Percentiles rank a stretch among this genome's conserved stretches.
phyloP scores from a whole-genome alignment of 352 stramenopile genomes.

The Phytophthora pisi region DNA sequence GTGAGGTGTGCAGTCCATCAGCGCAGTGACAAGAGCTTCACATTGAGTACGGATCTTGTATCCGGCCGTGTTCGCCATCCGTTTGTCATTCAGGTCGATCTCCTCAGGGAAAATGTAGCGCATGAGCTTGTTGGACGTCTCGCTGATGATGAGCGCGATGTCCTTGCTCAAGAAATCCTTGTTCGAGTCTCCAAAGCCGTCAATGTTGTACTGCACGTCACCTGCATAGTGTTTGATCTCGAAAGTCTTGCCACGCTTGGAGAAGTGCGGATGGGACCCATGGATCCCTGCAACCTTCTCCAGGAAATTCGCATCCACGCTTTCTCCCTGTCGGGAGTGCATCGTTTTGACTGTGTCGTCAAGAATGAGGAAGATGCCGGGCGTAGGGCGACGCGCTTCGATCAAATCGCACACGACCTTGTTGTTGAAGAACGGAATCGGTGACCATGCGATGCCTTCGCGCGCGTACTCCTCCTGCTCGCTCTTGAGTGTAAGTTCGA shows the following conservation, averaged over 20 bases:
- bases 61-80: constrained; percentile 76
- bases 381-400: constrained; percentile 70
- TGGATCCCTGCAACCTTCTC: constrained; percentile 82
- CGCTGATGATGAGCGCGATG: constrained; percentile 78
- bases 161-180: constrained; percentile 87
- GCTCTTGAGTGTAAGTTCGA: constrained; percentile 89
- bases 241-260: constrained; percentile 86
- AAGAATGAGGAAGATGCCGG: constrained; percentile 85
- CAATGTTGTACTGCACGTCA: constrained; percentile 86
- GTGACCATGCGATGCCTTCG: constrained; percentile 92
- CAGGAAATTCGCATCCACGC: constrained; percentile 79
- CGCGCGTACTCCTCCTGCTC: constrained; percentile 96
- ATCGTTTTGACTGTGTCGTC: constrained; percentile 89
- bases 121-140: constrained; percentile 87
- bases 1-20: constrained; percentile 92
- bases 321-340: constrained; percentile 83
- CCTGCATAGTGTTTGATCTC: constrained; percentile 88
- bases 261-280: constrained; percentile 72
- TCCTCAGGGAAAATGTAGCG: constrained; percentile 87
- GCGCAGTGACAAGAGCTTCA: constrained; percentile 80
- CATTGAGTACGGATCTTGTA: constrained; percentile 90
- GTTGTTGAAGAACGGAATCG: constrained; percentile 95
- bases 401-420: constrained; percentile 90
- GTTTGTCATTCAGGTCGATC: constrained; percentile 83
- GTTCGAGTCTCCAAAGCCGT: constrained; percentile 83